Base-by-base conservation (phyloP, 352 stramenopile genomes). In the Phytophthora pistaciae region DNA sequence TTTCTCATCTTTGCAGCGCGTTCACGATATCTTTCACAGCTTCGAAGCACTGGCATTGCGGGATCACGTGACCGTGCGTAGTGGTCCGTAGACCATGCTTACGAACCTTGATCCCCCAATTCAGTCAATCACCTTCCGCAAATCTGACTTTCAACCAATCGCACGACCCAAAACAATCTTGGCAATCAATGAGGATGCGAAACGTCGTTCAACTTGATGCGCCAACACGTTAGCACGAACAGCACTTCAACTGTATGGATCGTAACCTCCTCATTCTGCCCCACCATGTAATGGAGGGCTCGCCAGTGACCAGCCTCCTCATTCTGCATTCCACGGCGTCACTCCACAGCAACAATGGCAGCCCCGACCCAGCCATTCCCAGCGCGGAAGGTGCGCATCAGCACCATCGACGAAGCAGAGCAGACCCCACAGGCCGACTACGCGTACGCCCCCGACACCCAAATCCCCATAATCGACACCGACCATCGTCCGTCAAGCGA, bases 341-440 rank as follows among this genome's bases (percentile, higher is more conserved):
- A 8, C 23, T 8, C 52, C 29, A 56, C 18, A n/a, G 16, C 42
- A 44, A 53, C 31, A 57, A 73, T 74, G 67, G 58, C 67, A 61
- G 46, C 54, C 27, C 49, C 67, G 27, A 61, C 48, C 8, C 63
- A 38, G 52, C 42, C 55, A 25, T 56, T 68, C 36, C 61, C 40
- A 9, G 8, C 60, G 7, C 65, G 58, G 18, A 74, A 69, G 16
- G 42, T 64, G 53, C 44, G 54, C 38, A 58, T 62, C 38, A 69
- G 54, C 44, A 56, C 40, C 33, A 61, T 69, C n/a, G 61, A 65
- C 20, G 60, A 74, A 9, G 29, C 36, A n/a, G 54, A 61, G 13
- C 54, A 38, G 60, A 70, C 60, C 27, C 60, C 67, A 14, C 61
- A 66, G 36, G 38, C 38, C n/a, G 52, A 72, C 23, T 66, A 66